A percentile compares a stretch with the other conserved stretches of the same genome.
These are phyloP conservation scores for Microbotryomycetes sp. DNA, from an alignment of 1,284 basidiomycete genomes.

Conservation along the genomic window DNA sequence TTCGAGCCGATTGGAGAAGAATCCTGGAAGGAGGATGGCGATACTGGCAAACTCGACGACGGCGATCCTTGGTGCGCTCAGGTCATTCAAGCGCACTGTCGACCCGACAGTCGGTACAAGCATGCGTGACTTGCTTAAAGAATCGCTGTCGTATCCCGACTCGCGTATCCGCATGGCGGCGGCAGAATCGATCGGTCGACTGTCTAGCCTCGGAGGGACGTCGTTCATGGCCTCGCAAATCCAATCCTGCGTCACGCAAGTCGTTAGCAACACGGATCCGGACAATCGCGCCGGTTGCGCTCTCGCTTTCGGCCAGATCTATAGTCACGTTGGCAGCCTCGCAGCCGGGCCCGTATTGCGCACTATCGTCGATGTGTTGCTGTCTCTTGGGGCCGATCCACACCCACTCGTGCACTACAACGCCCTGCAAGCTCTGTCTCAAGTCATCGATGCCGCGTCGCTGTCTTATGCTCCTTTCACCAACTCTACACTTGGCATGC, in stretches of 20 bases:
- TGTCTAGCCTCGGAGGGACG: conserved; percentile 76
- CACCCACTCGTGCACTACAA: conserved; percentile 95
- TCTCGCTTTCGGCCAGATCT: conserved; percentile 87
- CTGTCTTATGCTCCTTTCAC: conserved; percentile 86
- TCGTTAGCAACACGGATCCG: conserved; percentile 93
- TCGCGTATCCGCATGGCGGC: conserved; percentile 65
- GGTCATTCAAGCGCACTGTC: conserved; percentile 35
- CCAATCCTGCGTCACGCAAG: conserved; percentile 86
- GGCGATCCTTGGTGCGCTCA: conserved; percentile 69
- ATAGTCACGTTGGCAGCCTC: conserved; percentile 83
- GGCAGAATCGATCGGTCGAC: conserved; percentile 84
- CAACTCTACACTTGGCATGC: conserved; percentile 77
- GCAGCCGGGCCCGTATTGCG: conserved; percentile 90
- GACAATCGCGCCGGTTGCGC: conserved; percentile 90
- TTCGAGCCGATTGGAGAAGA: conserved; percentile 77
- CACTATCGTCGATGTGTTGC: conserved; percentile 90
- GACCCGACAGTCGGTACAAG: conserved; percentile 25
- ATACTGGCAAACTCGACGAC: conserved; percentile 73
- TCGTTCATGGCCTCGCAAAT: conserved; percentile 80
- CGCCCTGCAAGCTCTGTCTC: conserved; percentile 74
- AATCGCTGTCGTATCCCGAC: conserved; percentile 75
- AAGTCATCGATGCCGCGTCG: conserved; percentile 86
- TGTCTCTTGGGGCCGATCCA: conserved; percentile 91
- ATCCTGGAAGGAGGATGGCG: conserved; percentile 80
- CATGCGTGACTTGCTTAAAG: conserved; percentile 46